These are phyloP conservation scores for Talaromyces albobiverticillius DNA, from an alignment of 2,329 filamentous ascomycete species.

Conservation along the genomic window DNA sequence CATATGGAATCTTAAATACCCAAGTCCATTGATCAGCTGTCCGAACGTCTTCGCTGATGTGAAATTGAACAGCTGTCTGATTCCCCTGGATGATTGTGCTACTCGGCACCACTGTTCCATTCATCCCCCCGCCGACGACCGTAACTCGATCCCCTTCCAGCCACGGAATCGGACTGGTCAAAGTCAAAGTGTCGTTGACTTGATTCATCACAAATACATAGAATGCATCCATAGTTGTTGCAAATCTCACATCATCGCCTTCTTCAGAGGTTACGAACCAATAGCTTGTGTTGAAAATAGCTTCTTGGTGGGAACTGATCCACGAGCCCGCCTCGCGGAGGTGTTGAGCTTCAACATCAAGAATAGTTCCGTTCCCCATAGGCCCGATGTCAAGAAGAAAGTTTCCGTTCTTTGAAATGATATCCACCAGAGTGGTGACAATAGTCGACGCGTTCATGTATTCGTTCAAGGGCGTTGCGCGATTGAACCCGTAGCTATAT, in stretches of 20 bases:
- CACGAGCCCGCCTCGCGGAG: constrained; percentile 35
- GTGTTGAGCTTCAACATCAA: constrained; percentile 26
- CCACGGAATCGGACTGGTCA: constrained; percentile 48
- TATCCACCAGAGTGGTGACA: constrained; percentile 50
- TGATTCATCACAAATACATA: constrained; percentile 49
- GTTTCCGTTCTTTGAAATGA: constrained; percentile 56
- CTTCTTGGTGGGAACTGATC: constrained; percentile 54
- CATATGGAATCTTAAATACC: neutral
- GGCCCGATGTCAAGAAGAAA: constrained; percentile 58
- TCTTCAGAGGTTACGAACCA: constrained; percentile 50
- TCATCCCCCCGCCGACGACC: constrained; percentile 35
- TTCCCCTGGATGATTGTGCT: neutral
- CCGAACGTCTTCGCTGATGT: neutral
- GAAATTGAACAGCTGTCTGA: neutral
- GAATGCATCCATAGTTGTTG: constrained; percentile 52
- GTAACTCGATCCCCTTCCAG: constrained; percentile 47
- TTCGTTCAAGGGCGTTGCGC: constrained; percentile 47
- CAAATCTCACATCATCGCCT: constrained; percentile 48
- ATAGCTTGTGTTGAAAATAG: constrained; percentile 58
- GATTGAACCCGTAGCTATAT: constrained; percentile 59
- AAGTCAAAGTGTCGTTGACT: constrained; percentile 39
- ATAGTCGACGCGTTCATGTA: constrained; percentile 55
- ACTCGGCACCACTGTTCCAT: neutral
- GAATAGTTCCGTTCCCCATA: constrained; percentile 52
- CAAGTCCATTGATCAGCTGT: neutral